Base-by-base conservation (phyloP, 306 rosid species). In the Lathyrus tuberosus region DNA sequence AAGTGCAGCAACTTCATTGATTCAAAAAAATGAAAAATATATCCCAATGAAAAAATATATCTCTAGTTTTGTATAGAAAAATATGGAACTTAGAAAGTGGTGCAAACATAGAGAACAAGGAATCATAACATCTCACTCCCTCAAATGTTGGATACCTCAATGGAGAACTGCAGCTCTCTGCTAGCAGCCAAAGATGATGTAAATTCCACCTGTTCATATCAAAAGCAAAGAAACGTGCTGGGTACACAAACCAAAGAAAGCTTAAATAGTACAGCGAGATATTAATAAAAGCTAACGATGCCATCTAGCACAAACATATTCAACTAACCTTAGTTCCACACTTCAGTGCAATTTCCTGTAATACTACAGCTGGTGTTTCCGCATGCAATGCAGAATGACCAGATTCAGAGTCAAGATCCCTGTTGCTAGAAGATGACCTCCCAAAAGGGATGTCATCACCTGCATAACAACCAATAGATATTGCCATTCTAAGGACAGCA, bases 331-430 rank as follows among this genome's bases (percentile, higher is more conserved):
- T 95, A 77, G 97, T 77, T 84, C 96, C 95, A 84, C 96, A 91
- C 79, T 91, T 91, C 85, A 80, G 69, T 59, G 97, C 99, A 80
- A 95, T 91, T 62, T 89, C 97, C 65, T 83, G 96, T 52, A 95
- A 80, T 51, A 77, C 96, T 74, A 73, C 81, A 65, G 72, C 78
- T 59, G 96, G 83, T 77, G 86, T 77, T 69, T 89, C 97, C 8
- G 79, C 82, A 60, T 82, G 80, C 72, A 79, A 65, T 61, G 73
- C 71, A 70, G 89, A 73, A 76, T 74, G 83, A 63, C 91, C 89
- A 73, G 91, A 66, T 76, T 95, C 99, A 75, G 82, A 69, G 62
- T 86, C 92, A 69, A 70, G 54, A 79, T 94, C 96, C 81, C 87
- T 80, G 71, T 63, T 78, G 89, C 86, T 86, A 43, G 91, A 91